Conservation (phyloP, 2,329 filamentous ascomycete species). For the Metarhizium guizhouense region DNA sequence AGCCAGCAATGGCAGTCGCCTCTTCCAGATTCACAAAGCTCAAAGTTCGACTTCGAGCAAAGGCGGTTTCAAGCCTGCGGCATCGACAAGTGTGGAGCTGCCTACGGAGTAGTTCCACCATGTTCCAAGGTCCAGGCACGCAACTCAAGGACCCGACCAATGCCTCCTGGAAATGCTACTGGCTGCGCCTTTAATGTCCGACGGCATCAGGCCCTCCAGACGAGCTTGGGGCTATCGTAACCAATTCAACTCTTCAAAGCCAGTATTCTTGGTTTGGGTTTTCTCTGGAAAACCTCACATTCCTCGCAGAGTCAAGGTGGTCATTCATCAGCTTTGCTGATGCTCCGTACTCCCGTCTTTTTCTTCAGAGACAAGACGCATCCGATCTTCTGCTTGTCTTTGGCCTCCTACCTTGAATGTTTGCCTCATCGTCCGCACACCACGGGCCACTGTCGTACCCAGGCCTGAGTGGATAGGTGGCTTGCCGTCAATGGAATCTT, state of each 20-base stretch:
- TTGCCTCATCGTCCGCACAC: not conserved
- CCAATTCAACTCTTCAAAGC: too few species aligned
- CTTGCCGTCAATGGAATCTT: not conserved
- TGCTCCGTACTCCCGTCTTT: not conserved
- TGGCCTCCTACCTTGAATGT: not conserved
- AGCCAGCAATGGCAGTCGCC: too few species aligned
- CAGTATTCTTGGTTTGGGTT: not conserved
- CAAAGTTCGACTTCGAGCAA: not conserved
- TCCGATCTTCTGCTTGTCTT: not conserved
- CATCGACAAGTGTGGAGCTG: not conserved
- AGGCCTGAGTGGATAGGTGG: not conserved
- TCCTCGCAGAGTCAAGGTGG: not conserved
- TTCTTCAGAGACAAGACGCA: not conserved
- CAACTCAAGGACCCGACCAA: not conserved
- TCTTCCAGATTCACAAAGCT: not conserved
- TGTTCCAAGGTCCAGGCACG: not conserved
- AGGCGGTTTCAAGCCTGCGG: not conserved
- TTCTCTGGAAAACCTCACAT: not conserved
- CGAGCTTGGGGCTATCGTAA: too few species aligned
- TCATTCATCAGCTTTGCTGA: not conserved
- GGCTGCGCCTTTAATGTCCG: too few species aligned
- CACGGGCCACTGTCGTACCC: not conserved
- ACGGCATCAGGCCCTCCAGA: too few species aligned
- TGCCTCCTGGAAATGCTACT: not conserved
- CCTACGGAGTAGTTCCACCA: too few species aligned